These are phyloP conservation scores for Phialocephala sp. DNA, from an alignment of 2,329 filamentous ascomycete genomes.

Conservation along the genomic window DNA sequence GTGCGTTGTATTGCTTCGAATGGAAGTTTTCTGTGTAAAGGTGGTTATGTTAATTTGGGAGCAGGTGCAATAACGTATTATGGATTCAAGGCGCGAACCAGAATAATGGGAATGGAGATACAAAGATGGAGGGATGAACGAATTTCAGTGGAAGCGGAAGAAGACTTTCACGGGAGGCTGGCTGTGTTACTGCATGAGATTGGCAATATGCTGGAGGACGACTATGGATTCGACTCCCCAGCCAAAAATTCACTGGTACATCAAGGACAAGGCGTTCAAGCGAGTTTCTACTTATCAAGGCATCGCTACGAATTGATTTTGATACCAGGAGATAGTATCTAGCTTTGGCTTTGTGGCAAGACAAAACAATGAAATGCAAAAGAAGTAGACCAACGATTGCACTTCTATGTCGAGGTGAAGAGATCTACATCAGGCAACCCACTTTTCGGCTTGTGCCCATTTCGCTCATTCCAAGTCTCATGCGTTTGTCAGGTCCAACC, in stretches of 20 bases:
- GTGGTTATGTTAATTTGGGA: slow-evolving; percentile 12
- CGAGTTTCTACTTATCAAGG: slow-evolving; percentile 26
- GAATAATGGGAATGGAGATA: slow-evolving; percentile 54
- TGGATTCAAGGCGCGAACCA: slow-evolving; percentile 75
- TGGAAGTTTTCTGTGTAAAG: neutral
- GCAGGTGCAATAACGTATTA: slow-evolving; percentile 93
- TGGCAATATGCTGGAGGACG: slow-evolving; percentile 13
- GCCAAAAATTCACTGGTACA: slow-evolving; percentile 34
- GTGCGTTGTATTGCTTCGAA: slow-evolving; percentile 51
- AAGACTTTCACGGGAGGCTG: neutral
- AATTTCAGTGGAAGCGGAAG: neutral
- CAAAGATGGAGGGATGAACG: slow-evolving; percentile 59
- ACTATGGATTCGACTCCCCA: slow-evolving; percentile 1
- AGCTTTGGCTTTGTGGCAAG: neutral
- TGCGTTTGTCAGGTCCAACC: slow-evolving; percentile 61
- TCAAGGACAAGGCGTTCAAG: slow-evolving; percentile 38
- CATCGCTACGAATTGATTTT: slow-evolving; percentile 32
- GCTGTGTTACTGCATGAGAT: slow-evolving; percentile 15
- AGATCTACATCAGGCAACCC: slow-evolving; percentile 69
- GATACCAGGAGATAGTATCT: slow-evolving; percentile 25
- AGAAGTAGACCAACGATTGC: neutral
- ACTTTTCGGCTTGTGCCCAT: slow-evolving; percentile 72
- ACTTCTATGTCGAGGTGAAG: neutral
- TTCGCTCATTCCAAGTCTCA: slow-evolving; percentile 70
- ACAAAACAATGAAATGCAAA: slow-evolving; percentile 8